phyloP scores from a whole-genome alignment of 2,329 filamentous ascomycete species.

The Xylariaceae sp. region DNA sequence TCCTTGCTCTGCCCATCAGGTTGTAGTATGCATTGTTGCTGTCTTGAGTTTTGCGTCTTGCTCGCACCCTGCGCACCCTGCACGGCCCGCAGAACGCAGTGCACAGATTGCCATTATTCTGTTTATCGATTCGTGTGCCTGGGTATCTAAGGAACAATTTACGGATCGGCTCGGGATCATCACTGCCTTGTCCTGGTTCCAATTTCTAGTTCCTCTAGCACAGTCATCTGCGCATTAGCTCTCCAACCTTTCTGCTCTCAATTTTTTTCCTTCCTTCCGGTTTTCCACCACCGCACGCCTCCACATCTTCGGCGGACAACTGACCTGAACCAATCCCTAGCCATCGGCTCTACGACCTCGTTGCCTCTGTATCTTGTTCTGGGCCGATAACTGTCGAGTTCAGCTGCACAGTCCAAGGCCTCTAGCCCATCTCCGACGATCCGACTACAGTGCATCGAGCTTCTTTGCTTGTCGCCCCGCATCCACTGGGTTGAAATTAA shows the following conservation, averaged over 20 bases:
- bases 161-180: constrained; percentile 17
- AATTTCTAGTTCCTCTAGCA: constrained; percentile 11
- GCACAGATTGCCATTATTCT: neutral
- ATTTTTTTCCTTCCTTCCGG: constrained; percentile 16
- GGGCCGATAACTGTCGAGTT: constrained; percentile 4
- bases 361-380: constrained; percentile 5
- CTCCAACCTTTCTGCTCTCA: constrained; percentile 17
- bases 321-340: too few relatives aligned
- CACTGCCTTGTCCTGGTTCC: constrained; percentile 17
- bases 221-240: constrained; percentile 21
- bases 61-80: neutral
- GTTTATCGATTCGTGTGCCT: neutral
- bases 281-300: constrained; percentile 8
- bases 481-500: constrained; percentile 23
- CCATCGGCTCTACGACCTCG: neutral
- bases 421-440: constrained; percentile 10
- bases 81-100: neutral
- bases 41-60: neutral
- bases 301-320: constrained; percentile 1
- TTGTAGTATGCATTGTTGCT: neutral
- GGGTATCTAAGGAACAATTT: constrained; percentile 15
- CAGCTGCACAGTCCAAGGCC: constrained; percentile 7
- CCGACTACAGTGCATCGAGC: constrained; percentile 17
- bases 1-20: neutral
- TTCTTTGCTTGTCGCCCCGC: constrained; percentile 28